phyloP scores from a whole-genome alignment of 345 rosid genomes.

The Nephelium lappaceum region DNA sequence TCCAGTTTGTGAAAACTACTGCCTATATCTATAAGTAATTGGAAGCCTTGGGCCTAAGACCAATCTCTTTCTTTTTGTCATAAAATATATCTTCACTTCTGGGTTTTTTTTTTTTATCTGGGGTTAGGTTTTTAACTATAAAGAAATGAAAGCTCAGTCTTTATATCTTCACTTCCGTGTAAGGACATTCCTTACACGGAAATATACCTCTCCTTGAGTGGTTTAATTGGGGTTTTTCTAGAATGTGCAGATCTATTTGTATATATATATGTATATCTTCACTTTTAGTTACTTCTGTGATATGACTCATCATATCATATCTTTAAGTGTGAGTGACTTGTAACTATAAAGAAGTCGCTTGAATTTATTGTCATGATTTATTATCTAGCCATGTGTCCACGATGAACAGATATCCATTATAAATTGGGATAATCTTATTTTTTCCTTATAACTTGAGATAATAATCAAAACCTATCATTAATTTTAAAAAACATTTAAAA shows the following conservation, averaged over 20 bases:
- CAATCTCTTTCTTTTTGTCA: neutral
- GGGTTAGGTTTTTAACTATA: constrained; percentile 1
- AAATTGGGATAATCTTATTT: too few species aligned
- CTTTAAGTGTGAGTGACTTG: neutral
- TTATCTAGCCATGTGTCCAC: neutral
- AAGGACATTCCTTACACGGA: constrained; percentile 39
- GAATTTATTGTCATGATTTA: neutral
- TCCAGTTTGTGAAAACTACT: constrained; percentile 17
- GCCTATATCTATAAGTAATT: neutral
- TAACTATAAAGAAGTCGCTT: neutral
- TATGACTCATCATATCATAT: constrained; percentile 22
- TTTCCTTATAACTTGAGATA: too few species aligned
- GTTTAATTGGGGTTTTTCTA: constrained; percentile 32
- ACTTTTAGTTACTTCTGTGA: constrained; percentile 4
- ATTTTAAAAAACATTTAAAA: too few species aligned
- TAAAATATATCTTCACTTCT: too few species aligned
- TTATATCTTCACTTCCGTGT: too few species aligned
- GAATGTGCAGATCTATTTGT: constrained; percentile 13
- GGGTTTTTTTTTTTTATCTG: neutral
- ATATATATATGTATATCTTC: neutral
- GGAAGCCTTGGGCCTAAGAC: too few species aligned
- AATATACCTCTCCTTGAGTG: constrained; percentile 34
- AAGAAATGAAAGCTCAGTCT: constrained; percentile 15
- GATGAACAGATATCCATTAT: too few species aligned
- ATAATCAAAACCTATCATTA: too few species aligned